phyloP scores from a whole-genome alignment of 2,329 filamentous ascomycete genomes.

The Lachnellula occidentalis region DNA sequence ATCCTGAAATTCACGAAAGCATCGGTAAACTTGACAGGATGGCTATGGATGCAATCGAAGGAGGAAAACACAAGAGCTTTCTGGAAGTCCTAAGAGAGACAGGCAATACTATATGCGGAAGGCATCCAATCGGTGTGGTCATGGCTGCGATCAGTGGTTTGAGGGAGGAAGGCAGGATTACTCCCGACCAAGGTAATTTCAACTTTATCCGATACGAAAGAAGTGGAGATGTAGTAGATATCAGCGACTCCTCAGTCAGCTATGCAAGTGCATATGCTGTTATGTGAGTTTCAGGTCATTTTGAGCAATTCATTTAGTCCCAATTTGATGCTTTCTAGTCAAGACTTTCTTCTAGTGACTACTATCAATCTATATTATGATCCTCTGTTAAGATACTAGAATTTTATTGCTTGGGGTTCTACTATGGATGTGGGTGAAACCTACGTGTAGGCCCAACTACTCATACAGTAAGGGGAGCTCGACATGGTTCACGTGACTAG shows the following conservation, averaged over 20 bases:
- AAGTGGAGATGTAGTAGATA: conserved; percentile 65
- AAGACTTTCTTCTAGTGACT: too few species aligned
- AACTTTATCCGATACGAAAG: conserved; percentile 82
- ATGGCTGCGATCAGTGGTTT: conserved; percentile 81
- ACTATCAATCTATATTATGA: too few species aligned
- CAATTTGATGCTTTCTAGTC: too few species aligned
- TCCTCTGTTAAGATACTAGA: too few species aligned
- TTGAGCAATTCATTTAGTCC: too few species aligned
- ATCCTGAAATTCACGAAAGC: conserved; percentile 69
- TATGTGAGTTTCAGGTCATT: conserved; percentile 31
- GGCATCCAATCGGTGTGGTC: conserved; percentile 88
- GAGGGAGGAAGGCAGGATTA: conserved; percentile 32
- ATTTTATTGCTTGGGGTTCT: too few species aligned
- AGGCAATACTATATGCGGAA: conserved; percentile 86
- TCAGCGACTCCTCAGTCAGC: conserved; percentile 80
- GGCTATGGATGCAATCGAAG: conserved; percentile 80
- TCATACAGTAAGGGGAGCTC: too few species aligned
- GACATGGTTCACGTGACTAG: too few species aligned
- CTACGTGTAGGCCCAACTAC: too few species aligned
- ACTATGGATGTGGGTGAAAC: too few species aligned
- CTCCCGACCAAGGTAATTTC: conserved; percentile 39
- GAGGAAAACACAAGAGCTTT: conserved; percentile 67
- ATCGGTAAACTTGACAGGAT: conserved; percentile 75
- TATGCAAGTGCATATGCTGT: conserved; percentile 91
- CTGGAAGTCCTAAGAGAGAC: conserved; percentile 64